phyloP scores from a whole-genome alignment of 768 basidiomycete species.

The Trametes cinnabarina region DNA sequence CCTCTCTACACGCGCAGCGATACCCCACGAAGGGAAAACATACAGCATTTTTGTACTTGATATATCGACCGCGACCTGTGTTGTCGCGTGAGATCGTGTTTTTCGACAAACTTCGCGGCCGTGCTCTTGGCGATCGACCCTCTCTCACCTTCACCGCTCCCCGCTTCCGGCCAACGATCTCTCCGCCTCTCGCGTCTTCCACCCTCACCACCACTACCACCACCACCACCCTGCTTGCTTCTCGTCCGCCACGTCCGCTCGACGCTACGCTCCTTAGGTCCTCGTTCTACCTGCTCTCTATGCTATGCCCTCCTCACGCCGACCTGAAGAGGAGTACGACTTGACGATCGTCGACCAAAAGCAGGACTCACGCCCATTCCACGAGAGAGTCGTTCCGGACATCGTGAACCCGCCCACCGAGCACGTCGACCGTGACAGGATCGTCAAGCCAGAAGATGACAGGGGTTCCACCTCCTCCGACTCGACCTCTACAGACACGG shows the following conservation, averaged over 20 bases:
- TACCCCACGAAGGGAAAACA: no score
- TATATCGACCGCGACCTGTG: no score
- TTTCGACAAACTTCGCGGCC: constrained; percentile 1
- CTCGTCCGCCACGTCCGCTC: neutral
- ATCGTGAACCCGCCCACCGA: constrained; percentile 12
- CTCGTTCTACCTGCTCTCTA: neutral
- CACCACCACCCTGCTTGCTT: neutral
- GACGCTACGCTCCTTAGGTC: constrained; percentile 9
- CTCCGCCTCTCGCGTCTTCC: neutral
- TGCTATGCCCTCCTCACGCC: constrained; percentile 11
- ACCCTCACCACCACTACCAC: neutral
- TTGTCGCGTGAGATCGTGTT: neutral
- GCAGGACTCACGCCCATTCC: constrained; percentile 10
- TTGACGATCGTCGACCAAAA: constrained; percentile 15
- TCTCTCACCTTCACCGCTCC: neutral
- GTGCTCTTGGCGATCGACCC: neutral
- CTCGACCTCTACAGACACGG: constrained; percentile 55
- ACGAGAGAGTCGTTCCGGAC: constrained; percentile 13
- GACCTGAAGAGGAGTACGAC: constrained; percentile 8
- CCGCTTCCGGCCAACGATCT: neutral
- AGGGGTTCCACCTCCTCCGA: constrained; percentile 16
- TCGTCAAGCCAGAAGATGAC: constrained; percentile 22
- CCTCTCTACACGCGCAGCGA: no score
- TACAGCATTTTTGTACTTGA: no score
- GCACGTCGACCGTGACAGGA: constrained; percentile 20